phyloP scores from a whole-genome alignment of 2,329 filamentous ascomycete species.

The Cylindrodendrum hubeiense region DNA sequence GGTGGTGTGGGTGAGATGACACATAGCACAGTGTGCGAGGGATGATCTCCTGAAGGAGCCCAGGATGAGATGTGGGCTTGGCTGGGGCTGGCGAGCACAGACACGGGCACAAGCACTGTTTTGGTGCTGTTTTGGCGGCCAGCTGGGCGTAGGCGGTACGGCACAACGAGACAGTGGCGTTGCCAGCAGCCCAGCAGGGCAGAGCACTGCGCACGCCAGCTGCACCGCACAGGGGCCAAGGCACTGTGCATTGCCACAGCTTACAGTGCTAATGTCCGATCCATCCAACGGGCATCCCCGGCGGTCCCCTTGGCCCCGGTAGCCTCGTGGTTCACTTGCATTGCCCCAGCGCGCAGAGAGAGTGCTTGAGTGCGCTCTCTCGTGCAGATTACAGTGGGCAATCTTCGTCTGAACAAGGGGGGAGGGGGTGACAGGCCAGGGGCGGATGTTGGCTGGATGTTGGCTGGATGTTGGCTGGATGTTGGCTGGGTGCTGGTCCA shows the following conservation, averaged over 20 bases:
- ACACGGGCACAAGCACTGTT: slow-evolving; percentile 11
- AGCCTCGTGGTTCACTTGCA: neutral
- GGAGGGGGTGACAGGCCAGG: neutral
- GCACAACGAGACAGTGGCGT: slow-evolving; percentile 8
- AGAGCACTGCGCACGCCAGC: neutral
- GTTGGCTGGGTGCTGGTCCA: neutral
- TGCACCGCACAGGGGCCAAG: neutral
- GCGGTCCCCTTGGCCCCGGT: neutral
- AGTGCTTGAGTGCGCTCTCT: neutral
- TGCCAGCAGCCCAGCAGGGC: neutral
- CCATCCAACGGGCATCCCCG: slow-evolving; percentile 17
- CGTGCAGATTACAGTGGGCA: slow-evolving; percentile 5
- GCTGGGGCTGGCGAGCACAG: slow-evolving; percentile 6
- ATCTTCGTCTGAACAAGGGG: slow-evolving; percentile 8
- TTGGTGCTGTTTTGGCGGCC: neutral
- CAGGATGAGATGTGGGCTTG: neutral
- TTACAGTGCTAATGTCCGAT: slow-evolving; percentile 18
- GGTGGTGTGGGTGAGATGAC: slow-evolving; percentile 5
- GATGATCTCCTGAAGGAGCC: neutral
- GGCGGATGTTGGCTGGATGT: neutral
- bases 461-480: too few species aligned
- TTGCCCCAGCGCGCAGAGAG: neutral
- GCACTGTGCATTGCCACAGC: slow-evolving; percentile 16
- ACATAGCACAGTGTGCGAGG: neutral
- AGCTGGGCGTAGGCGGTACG: neutral